These are phyloP conservation scores for Pseudogymnoascus sp. DNA, from an alignment of 2,329 filamentous ascomycete species.

Conservation along the genomic window DNA sequence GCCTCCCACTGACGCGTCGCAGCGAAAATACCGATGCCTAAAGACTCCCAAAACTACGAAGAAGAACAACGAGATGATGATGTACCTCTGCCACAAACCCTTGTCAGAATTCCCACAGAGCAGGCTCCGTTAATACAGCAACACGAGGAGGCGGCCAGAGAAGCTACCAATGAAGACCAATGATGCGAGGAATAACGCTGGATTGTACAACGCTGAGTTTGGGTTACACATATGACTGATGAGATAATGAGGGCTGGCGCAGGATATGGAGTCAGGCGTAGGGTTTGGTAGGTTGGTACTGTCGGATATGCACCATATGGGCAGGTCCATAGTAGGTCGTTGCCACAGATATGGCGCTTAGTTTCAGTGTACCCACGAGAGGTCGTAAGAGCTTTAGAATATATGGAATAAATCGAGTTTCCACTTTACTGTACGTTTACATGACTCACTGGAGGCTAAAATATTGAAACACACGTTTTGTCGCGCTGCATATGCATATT, in stretches of 20 bases:
- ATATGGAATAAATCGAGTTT: neutral
- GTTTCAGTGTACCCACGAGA: neutral
- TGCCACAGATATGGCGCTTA: slow-evolving; percentile 1
- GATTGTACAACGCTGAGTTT: neutral
- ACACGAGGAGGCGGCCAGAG: slow-evolving; percentile 42
- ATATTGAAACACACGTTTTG: slow-evolving; percentile 4
- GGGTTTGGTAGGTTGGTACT: slow-evolving; percentile 1
- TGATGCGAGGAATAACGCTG: neutral
- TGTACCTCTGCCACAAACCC: slow-evolving; percentile 64
- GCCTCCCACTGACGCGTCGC: slow-evolving; percentile 16
- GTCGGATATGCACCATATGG: neutral
- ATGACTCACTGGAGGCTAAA: slow-evolving; percentile 2
- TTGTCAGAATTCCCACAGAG: slow-evolving; percentile 78
- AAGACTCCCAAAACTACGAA: slow-evolving; percentile 34
- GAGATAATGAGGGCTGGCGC: neutral
- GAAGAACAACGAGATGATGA: slow-evolving; percentile 33
- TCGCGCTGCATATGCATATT: neutral
- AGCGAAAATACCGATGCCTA: slow-evolving; percentile 65
- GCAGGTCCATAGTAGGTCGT: neutral
- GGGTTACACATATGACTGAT: neutral
- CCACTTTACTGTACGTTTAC: neutral
- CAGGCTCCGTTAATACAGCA: slow-evolving; percentile 60
- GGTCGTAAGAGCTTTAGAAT: neutral
- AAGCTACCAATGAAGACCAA: slow-evolving; percentile 4
- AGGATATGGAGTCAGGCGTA: slow-evolving; percentile 3